A percentile compares a stretch with the other conserved stretches of the same genome.
Evolutionary conservation across 2,329 filamentous ascomycete species (phyloP).

Genomic region (Nakataea oryzae): DNA sequence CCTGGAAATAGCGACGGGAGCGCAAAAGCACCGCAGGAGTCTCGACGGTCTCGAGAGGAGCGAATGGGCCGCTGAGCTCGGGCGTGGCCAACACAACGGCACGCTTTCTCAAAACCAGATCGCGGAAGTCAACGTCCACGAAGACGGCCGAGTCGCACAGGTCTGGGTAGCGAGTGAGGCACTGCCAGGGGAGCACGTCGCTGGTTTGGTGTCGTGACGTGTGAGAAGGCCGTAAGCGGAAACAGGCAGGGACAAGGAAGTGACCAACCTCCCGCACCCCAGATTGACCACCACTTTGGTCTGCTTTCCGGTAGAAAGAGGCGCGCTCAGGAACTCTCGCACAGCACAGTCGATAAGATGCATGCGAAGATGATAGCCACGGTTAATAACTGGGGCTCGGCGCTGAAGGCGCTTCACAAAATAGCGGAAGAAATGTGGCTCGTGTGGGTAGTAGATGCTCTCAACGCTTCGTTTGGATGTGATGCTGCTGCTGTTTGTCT

Average conservation of each 20-base stretch:
- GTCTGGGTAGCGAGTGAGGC: conserved; percentile 54
- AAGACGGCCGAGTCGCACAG: conserved; percentile 53
- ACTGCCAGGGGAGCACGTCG: conserved; percentile 81
- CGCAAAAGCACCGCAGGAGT: conserved; percentile 42
- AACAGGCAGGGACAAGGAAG: conserved; percentile 7
- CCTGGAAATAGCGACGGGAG: conserved; percentile 63
- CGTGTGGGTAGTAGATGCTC: conserved; percentile 65
- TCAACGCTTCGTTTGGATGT: conserved; percentile 92
- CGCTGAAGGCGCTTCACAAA: conserved; percentile 80
- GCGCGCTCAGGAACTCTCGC: conserved; percentile 53
- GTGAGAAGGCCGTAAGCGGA: neutral
- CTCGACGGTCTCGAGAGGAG: conserved; percentile 28
- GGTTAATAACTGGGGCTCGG: conserved; percentile 79
- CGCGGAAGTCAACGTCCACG: conserved; percentile 78
- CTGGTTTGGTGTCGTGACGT: conserved; percentile 29
- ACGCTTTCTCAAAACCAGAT: conserved; percentile 66
- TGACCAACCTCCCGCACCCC: conserved; percentile 77
- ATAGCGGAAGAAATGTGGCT: conserved; percentile 76
- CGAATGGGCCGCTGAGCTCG: conserved; percentile 44
- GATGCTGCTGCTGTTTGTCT: conserved; percentile 88
- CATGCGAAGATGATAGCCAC: conserved; percentile 81
- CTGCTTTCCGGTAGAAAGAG: conserved; percentile 22
- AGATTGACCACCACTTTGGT: conserved; percentile 74
- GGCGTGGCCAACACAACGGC: conserved; percentile 53
- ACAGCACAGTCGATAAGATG: conserved; percentile 70